Evolutionary conservation across 148 eudicot species (phyloP), one percentile per base, ranked within the genome.

Genomic region (Vaccinium darrowii): DNA sequence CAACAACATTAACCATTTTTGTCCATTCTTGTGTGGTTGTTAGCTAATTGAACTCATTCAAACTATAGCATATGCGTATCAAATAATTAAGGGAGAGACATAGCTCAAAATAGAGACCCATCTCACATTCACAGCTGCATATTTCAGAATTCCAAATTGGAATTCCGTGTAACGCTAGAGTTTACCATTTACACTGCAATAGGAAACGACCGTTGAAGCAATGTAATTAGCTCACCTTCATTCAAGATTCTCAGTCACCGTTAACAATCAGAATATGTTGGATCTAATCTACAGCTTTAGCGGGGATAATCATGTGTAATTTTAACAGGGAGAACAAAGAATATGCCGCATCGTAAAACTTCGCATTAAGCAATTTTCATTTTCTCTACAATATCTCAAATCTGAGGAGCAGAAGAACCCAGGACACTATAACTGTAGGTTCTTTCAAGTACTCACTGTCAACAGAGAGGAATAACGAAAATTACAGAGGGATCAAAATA

Each of bases 301-400:
- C 54, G 56, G 33, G 15, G 50, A 60, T 43, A 43, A 43, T 43
- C 47, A 43, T 43, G 47, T 0, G 6, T 1, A 43, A 15, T 56
- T 65, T 47, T 53, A 65, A 63, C 54, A 72, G 33, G 15, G 50
- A 60, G 52, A 23, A 85, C 53, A 51, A 58, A 47, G 4, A 62
- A 79, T n/a, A 50, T 79, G 86, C 88, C 49, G 72, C 69, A 84
- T 2, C 13, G 78, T 56, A 73, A 72, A 84, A 57, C 39, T 86
- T 72, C 58, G 65, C 53, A 57, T 86, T 83, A 13, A 73, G 81
- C 77, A 71, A 57, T 51, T 76, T 63, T 62, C 57, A 8, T 67
- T 67, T 82, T 77, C 85, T 76, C 63, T 83, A 69, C 84, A 83
- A 30, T 56, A 53, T 72, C 84, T 80, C 76, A 23, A 47, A 69